A percentile compares a stretch with the other conserved stretches of the same genome.
Evolutionary conservation across 1,284 basidiomycete species (phyloP).

Genomic region (Trichosporon faecale): DNA sequence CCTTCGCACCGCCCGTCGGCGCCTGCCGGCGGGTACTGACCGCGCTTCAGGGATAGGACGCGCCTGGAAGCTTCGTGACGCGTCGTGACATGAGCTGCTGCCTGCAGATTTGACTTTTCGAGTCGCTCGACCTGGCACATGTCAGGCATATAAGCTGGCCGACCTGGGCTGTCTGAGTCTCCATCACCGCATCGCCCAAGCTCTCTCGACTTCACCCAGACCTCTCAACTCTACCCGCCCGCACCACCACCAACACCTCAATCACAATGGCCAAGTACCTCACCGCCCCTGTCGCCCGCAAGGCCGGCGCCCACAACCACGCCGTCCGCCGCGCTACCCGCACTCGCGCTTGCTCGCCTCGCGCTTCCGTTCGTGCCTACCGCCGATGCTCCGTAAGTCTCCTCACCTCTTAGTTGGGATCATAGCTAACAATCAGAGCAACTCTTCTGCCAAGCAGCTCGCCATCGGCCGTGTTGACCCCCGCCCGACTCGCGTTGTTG

Average conservation of each 20-base stretch:
- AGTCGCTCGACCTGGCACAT: neutral
- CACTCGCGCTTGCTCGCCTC: constrained; percentile 1
- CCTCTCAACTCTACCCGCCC: neutral
- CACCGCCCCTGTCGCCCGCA: constrained; percentile 5
- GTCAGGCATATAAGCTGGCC: neutral
- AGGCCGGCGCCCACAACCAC: neutral
- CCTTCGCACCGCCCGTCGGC: neutral
- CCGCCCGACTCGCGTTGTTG: neutral
- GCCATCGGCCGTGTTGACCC: constrained; percentile 2
- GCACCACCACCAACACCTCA: neutral
- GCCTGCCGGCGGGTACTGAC: neutral
- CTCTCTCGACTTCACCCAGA: neutral
- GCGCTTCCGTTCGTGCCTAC: neutral
- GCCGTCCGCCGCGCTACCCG: constrained; percentile 9
- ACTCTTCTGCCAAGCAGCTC: neutral
- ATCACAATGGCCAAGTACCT: constrained; percentile 10
- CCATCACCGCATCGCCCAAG: neutral
- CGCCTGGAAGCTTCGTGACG: constrained; percentile 4
- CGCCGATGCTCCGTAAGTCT: constrained; percentile 5
- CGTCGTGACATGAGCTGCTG: neutral
- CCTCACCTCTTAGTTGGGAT: neutral
- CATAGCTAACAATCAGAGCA: neutral
- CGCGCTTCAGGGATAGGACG: neutral
- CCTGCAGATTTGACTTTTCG: neutral
- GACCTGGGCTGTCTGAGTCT: neutral